Evolutionary conservation across 202 grass and related monocot species (phyloP), one percentile per base, ranked within the genome.

Genomic region (Brachypodium distachyon): DNA sequence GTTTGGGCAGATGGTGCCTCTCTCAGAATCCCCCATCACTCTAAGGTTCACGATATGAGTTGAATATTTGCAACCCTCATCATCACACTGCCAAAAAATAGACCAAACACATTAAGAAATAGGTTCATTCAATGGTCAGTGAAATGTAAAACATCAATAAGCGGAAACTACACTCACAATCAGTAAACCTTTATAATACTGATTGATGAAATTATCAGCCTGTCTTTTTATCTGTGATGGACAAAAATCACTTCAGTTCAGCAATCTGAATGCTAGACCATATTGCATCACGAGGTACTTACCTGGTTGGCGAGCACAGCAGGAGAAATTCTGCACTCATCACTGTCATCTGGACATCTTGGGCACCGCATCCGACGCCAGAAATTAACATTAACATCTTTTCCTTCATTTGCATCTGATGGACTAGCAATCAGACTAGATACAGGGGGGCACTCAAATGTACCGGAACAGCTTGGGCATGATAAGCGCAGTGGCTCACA

Each of bases 391-490:
- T 65, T 77, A 54, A 74, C 29, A 72, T 88, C 83, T 38, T 84
- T 88, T 77, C 48, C 87, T 74, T 79, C 78, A 47, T 87, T 83
- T 64, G 74, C 41, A 81, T 86, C 87, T 17, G 67, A 73, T 67
- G 65, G 62, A 56, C 87, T 76, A 67, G 83, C 86, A 79, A 95
- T 70, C 67, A 96, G 75, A 83, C 87, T 96, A 66, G 96, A 93
- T 62, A 96, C 83, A 71, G 90, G 81, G 22, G 96, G 96, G 46
- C 92, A 96, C 1, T 96, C 89, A 16, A 96, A 96, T 56, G 85
- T 92, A 80, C 82, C 73, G n/a, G 92, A 88, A 80, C 96, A 99
- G 75, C 92, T 93, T 42, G 92, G 89, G 23, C 96, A 99, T 78
- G 90, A 92, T 65, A 99, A 85, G 32, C 81, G 61, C 64, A 99